Percentiles rank a stretch among this genome's conserved stretches.
phyloP scores from a whole-genome alignment of 805 yeast species.

The Lachancea meyersii region DNA sequence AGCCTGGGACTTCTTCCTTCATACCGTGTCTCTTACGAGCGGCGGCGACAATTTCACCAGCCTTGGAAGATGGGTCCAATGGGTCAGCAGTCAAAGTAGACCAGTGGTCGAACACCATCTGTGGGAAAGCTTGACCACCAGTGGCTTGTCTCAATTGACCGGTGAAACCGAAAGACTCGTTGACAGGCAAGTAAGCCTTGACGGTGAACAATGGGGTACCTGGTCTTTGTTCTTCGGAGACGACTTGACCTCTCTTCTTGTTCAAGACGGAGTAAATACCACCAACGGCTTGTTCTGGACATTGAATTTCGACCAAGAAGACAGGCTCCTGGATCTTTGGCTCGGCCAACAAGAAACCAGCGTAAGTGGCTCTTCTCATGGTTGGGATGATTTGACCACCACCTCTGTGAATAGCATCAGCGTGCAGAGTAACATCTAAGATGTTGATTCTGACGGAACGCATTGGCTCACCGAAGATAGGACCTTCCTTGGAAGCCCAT shows the following conservation, averaged over 20 bases:
- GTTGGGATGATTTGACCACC: conserved; percentile 99
- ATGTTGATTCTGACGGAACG: conserved; percentile 97
- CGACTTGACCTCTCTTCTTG: conserved; percentile 99
- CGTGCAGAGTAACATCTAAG: conserved; percentile 97
- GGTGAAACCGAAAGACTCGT: conserved; percentile 99
- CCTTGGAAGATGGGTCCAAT: conserved; percentile 72
- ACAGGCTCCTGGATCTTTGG: conserved; percentile 99
- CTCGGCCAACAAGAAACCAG: conserved; percentile 95
- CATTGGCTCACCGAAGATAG: conserved; percentile 91
- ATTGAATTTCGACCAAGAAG: conserved; percentile 97
- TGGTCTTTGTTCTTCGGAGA: conserved; percentile 99
- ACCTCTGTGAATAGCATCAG: conserved; percentile 99
- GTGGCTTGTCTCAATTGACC: conserved; percentile 99
- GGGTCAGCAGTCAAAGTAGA: conserved; percentile 86
- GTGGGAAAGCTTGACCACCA: conserved; percentile 99
- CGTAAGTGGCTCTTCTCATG: conserved; percentile 99
- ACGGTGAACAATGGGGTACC: conserved; percentile 99
- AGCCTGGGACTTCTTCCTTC: conserved; percentile 97
- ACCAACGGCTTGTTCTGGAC: conserved; percentile 99
- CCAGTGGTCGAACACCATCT: conserved; percentile 99
- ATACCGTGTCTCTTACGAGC: conserved; percentile 94
- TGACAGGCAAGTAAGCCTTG: conserved; percentile 99
- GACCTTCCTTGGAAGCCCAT: conserved; percentile 99
- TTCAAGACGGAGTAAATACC: conserved; percentile 99
- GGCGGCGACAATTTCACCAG: conserved; percentile 57